A percentile compares a stretch with the other conserved stretches of the same genome.
Conservation (phyloP, 2,329 filamentous ascomycete species). For the Pezicula radicicola region DNA sequence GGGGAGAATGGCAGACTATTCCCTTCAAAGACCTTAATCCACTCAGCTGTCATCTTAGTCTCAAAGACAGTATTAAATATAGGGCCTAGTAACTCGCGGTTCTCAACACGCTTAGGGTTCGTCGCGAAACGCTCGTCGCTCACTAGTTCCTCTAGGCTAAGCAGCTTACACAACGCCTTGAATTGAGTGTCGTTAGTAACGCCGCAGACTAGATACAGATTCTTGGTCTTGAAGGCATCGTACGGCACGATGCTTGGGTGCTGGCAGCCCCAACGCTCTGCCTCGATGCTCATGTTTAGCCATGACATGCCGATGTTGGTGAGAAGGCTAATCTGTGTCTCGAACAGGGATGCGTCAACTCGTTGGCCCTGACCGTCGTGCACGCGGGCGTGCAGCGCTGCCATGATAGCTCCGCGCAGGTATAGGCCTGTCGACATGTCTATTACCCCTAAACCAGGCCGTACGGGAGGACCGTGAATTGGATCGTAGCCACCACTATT, state of each 20-base stretch:
- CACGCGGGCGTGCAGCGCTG: slow-evolving; percentile 34
- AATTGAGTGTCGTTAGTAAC: slow-evolving; percentile 36
- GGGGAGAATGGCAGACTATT: slow-evolving; percentile 43
- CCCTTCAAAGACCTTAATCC: slow-evolving; percentile 36
- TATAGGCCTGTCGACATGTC: slow-evolving; percentile 44
- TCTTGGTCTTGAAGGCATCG: slow-evolving; percentile 37
- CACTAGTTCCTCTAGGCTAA: slow-evolving; percentile 22
- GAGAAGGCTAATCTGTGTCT: slow-evolving; percentile 38
- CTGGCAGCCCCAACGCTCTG: slow-evolving; percentile 39
- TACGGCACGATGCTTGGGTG: slow-evolving; percentile 47
- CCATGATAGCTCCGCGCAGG: slow-evolving; percentile 40
- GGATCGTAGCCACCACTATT: slow-evolving; percentile 42
- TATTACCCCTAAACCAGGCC: slow-evolving; percentile 38
- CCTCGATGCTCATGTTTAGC: slow-evolving; percentile 36
- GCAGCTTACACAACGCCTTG: slow-evolving; percentile 21
- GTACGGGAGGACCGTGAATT: slow-evolving; percentile 39
- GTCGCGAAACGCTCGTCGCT: slow-evolving; percentile 28
- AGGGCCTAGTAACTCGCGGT: slow-evolving; percentile 32
- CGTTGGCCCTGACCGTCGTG: slow-evolving; percentile 37
- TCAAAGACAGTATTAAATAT: slow-evolving; percentile 32
- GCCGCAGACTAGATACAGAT: slow-evolving; percentile 28
- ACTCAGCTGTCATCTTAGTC: slow-evolving; percentile 35
- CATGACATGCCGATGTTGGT: slow-evolving; percentile 38
- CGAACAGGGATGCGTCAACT: slow-evolving; percentile 42
- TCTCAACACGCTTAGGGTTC: slow-evolving; percentile 31